Base-by-base conservation (phyloP, 1,139 yeast species). In the Saccharomyces pastorianus region DNA sequence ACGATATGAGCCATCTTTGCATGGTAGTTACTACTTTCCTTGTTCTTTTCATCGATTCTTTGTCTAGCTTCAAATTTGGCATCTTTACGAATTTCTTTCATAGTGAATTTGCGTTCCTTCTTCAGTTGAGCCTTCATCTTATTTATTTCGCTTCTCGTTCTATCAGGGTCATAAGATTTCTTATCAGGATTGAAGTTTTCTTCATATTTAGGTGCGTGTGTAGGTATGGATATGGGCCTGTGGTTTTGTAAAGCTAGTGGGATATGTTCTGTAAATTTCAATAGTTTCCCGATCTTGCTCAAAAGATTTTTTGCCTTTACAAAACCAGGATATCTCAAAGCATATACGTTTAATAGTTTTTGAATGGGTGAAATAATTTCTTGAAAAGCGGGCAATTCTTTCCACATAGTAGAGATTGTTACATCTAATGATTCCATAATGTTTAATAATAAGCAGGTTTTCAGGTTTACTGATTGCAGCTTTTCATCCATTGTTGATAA, bases 121-220 rank as follows among this genome's bases (percentile, higher is more conserved):
- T 93, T 93, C 71, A 89, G 75, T 73, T 88, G 88, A 28, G 85
- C 83, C 74, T 81, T 83, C 75, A 93, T 80, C 77, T 93, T 93
- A 69, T 78, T 78, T 62, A 88, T 73, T 69, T 93, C 98, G 63
- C 85, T 88, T 70, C 95, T 81, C 57, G 85, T 84, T 61, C 83
- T 78, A 69, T 91, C 87, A 54, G 85, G 80, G 69, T 91, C 97
- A 70, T 90, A 88, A 13, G 96, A 87, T 73, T 88, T 89, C 81
- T 85, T 88, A 67, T 89, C 97, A 56, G 97, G 96, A 73, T 90
- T 91, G 80, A 85, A 95, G 75, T 90, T 89, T 66, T 89, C 98
- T 72, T 91, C 98, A 68, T 87, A 95, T 72, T 88, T 85, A 60
- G 99, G 99, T 47, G 91, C 86, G 66, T 79, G 80, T 1, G 96